A percentile compares a stretch with the other conserved stretches of the same genome.
These are phyloP conservation scores for Aquilaria malaccensis DNA, from an alignment of 345 rosid genomes.

Conservation along the genomic window DNA sequence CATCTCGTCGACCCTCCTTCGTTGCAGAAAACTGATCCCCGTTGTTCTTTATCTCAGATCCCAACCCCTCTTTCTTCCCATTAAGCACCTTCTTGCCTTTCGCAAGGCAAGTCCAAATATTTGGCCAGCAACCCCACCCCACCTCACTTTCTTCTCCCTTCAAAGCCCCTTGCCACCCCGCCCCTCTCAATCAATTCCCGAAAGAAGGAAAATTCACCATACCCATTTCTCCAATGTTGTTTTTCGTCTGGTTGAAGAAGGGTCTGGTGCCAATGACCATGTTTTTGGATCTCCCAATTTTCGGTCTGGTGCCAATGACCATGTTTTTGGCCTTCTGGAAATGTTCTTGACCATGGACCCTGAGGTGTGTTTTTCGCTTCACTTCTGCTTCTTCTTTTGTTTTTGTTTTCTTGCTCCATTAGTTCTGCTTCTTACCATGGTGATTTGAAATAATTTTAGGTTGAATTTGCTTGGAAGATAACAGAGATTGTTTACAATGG, in stretches of 20 bases:
- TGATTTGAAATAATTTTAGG: background rate
- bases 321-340: slow-evolving; percentile 24
- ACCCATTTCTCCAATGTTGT: background rate
- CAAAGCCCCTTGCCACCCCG: background rate
- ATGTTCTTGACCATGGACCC: slow-evolving; percentile 49
- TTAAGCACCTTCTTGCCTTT: too few relatives aligned
- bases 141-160: slow-evolving; percentile 1
- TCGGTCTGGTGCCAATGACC: slow-evolving; percentile 38
- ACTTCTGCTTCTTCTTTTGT: background rate
- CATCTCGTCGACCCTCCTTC: too few relatives aligned
- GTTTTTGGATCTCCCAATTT: slow-evolving; percentile 36
- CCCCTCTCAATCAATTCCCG: background rate
- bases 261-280: slow-evolving; percentile 11
- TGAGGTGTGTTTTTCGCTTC: slow-evolving; percentile 32
- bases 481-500: slow-evolving; percentile 92
- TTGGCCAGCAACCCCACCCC: too few relatives aligned
- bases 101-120: too few relatives aligned
- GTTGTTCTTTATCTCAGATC: too few relatives aligned
- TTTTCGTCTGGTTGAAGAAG: background rate
- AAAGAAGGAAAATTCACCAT: background rate
- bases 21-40: too few relatives aligned
- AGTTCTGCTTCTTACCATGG: too few relatives aligned
- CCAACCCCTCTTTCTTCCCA: too few relatives aligned
- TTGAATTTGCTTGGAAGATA: slow-evolving; percentile 15
- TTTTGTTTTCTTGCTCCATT: too few relatives aligned